These are phyloP conservation scores for Xylaria sp. DNA, from an alignment of 2,329 filamentous ascomycete genomes.

Conservation along the genomic window DNA sequence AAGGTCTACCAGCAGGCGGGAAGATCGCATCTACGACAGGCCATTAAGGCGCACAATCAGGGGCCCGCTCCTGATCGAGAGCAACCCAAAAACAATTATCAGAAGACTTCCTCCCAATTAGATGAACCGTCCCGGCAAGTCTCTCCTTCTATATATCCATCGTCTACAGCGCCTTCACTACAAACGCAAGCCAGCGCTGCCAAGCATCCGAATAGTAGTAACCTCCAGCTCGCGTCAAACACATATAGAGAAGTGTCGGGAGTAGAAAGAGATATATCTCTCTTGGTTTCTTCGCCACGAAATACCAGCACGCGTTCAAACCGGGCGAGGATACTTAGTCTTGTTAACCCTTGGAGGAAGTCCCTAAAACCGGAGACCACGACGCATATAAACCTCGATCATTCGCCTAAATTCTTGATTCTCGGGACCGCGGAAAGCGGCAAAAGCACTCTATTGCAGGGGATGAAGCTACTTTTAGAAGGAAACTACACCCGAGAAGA, in stretches of 20 bases:
- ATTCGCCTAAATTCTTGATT: not conserved
- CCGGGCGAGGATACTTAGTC: no score
- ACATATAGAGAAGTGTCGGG: not conserved
- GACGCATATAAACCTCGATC: not conserved
- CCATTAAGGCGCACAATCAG: not conserved
- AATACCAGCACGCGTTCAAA: no score
- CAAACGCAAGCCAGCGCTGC: not conserved
- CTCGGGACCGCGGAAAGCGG: not conserved
- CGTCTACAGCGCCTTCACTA: not conserved
- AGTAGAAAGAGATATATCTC: not conserved
- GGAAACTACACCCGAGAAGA: not conserved
- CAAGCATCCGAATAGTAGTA: not conserved
- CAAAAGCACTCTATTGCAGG: not conserved
- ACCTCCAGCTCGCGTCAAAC: no score
- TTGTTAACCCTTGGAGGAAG: no score
- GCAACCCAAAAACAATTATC: not conserved
- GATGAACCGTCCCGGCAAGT: not conserved
- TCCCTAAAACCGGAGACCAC: no score
- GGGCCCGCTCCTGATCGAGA: not conserved
- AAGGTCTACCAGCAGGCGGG: conserved; percentile 14
- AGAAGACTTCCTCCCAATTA: no score
- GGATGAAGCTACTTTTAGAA: not conserved
- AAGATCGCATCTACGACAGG: conserved; percentile 7
- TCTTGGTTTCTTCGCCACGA: no score
- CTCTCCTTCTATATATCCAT: not conserved